Evolutionary conservation across 2,329 filamentous ascomycete species (phyloP), one percentile per base, ranked within the genome.

Genomic region (Hypoxylon sp.): DNA sequence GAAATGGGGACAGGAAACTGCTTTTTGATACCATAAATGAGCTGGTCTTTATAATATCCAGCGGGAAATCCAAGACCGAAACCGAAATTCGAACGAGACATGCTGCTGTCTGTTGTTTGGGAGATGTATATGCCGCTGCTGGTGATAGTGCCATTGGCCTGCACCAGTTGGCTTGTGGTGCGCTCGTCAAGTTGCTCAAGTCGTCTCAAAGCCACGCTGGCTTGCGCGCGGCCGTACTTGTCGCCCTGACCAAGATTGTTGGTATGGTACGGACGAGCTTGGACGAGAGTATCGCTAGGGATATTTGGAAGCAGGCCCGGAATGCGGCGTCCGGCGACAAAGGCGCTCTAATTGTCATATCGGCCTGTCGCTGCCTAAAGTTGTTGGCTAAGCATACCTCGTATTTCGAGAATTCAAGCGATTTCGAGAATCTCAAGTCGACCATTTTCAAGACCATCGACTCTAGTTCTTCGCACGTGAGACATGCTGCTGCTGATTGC

Each of bases 11-110:
- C 80, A 88, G 95, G 70, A 97, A 97, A 78, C 86, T 97, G 55
- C 86, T 99, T 2, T 98, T 97, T 77, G 96, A 99, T 80, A 97
- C 93, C 0, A 92, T 98, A 77, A 97, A 96, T 75, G 95, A 98
- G 72, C 84, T 98, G 10, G 85, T 94, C 9, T 84, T 82, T 10
- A 89, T 97, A 61, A 79, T 97, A 49, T 89, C 89, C 66, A 87
- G 87, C 51, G 89, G 91, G 19, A 98, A 97, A 79, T 85, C 85
- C 34, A 91, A 91, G 78, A 82, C 82, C 58, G 94, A 98, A 63
- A 89, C 89, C 72, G 94, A 97, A 74, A 79, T 91, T 56, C 89
- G 90, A 75, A 87, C 89, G 2, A 97, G 93, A 80, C 94, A 98
- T 86, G 94, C 94, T 5, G 95, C 95, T 21, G 91, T 93, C 41